A percentile compares a stretch with the other conserved stretches of the same genome.
Evolutionary conservation across 106 monocot genomes (phyloP).

Genomic region (Acorus calamus): DNA sequence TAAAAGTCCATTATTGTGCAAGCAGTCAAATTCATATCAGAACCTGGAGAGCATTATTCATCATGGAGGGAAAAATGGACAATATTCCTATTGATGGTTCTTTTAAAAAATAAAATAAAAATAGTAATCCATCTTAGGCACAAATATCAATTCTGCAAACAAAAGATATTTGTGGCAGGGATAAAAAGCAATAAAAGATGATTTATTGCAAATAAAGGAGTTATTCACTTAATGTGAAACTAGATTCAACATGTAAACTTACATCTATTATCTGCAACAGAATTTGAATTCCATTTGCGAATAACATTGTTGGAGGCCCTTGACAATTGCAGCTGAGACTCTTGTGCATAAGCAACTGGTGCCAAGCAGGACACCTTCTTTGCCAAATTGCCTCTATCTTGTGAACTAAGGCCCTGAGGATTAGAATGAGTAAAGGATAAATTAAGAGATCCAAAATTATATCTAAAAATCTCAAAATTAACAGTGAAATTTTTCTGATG

Average conservation of each 20-base stretch:
- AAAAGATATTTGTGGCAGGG: too few species aligned
- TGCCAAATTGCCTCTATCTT: conserved; percentile 61
- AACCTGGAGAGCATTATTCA: not conserved
- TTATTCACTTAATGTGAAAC: not conserved
- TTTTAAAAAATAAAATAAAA: too few species aligned
- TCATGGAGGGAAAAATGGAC: not conserved
- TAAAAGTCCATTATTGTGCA: not conserved
- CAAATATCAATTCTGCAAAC: too few species aligned
- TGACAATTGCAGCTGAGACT: conserved; percentile 65
- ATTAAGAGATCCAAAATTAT: not conserved
- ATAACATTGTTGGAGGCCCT: conserved; percentile 44
- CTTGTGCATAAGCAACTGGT: conserved; percentile 32
- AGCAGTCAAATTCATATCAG: not conserved
- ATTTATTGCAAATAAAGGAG: not conserved
- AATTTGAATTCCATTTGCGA: conserved; percentile 40
- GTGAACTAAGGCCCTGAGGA: conserved; percentile 56
- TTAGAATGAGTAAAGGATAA: conserved; percentile 3
- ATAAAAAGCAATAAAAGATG: too few species aligned
- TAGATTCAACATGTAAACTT: conserved; percentile 8
- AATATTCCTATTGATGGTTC: too few species aligned
- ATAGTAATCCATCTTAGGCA: too few species aligned
- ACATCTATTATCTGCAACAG: conserved; percentile 57
- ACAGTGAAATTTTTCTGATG: not conserved
- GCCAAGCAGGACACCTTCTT: conserved; percentile 42
- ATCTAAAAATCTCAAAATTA: not conserved